Percentiles rank a stretch among this genome's conserved stretches.
phyloP scores from a whole-genome alignment of 345 rosid species.

The Lepidium africanum region DNA sequence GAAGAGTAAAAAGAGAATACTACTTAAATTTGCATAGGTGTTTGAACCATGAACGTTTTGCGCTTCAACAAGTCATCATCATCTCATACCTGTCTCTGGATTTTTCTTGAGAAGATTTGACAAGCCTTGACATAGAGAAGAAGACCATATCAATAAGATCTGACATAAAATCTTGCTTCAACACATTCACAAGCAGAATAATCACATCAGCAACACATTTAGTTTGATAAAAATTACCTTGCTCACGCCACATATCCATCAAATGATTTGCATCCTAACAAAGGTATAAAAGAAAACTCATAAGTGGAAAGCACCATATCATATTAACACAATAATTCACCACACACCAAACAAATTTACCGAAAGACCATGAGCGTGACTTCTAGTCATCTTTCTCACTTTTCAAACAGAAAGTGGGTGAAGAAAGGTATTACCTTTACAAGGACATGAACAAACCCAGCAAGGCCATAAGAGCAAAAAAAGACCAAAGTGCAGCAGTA shows the following conservation, averaged over 20 bases:
- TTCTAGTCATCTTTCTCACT: constrained; percentile 51
- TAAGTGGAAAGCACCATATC: background rate
- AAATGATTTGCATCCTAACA: constrained; percentile 81
- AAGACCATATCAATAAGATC: background rate
- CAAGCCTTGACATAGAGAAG: constrained; percentile 35
- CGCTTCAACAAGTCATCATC: constrained; percentile 64
- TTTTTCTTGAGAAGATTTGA: constrained; percentile 52
- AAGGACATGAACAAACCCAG: too few relatives aligned
- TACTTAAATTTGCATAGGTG: constrained; percentile 34
- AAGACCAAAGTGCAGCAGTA: constrained; percentile 47
- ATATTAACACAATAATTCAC: background rate
- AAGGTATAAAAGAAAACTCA: background rate
- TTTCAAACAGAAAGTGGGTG: background rate
- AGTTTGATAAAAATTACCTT: constrained; percentile 39
- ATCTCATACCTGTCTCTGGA: constrained; percentile 65
- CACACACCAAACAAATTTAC: constrained; percentile 7
- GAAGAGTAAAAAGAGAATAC: background rate
- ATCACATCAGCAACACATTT: background rate
- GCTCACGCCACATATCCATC: constrained; percentile 30
- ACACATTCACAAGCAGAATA: background rate
- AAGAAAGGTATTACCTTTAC: too few relatives aligned
- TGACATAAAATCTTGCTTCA: background rate
- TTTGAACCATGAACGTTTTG: constrained; percentile 64
- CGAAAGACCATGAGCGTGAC: constrained; percentile 70
- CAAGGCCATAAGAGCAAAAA: too few relatives aligned